Base-by-base conservation (phyloP, 2,329 filamentous ascomycete species). In the Mycosphaerelloides madeirae region DNA sequence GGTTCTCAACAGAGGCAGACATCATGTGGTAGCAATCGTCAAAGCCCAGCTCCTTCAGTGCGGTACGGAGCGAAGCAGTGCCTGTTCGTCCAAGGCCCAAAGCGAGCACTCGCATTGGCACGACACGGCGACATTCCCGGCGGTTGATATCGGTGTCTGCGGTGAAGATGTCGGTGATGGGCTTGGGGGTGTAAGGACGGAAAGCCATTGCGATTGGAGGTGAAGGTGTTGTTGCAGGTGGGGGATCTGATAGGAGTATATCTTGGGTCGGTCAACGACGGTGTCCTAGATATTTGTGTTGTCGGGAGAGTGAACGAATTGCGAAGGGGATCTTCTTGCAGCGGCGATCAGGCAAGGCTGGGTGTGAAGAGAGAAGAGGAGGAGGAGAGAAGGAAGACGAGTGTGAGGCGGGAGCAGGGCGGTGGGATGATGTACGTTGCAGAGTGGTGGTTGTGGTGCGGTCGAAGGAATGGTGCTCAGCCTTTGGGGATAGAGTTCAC, bases 21-120 rank as follows among this genome's bases (percentile, higher is more conserved):
- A 84, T 82, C 81, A 84, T 84, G 70, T 86, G 83, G 72, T 86
- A 85, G 48, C 78, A 82, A 64, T 84, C 79, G 56, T 77, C 70
- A 63, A 81, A 85, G 50, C 83, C 83, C 31, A 86, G 73, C 55
- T 79, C 71, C 59, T 81, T 76, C 62, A 86, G 75, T 15, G 83
- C 83, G 33, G 75, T 77, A 49, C 81, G 75, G 59, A 85, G 77
- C 33, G 81, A 86, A 28, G 81, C 78, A 57, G 84, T 87, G 59
- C 83, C 83, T 7, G 83, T 87, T 51, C 83, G 75, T 43, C 81
- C 81, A 14, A 86, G 73, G 35, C 83, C 84, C 0, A 88, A 74
- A 36, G 82, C 77, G 28, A 87, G 77, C 36, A 87, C 79, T 62
- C 79, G 79, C 83, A 87, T 87, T 28, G 83, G 83, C 40, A 85